Base-by-base conservation (phyloP, 2,329 filamentous ascomycete species). In the Elsinoe necatrix region DNA sequence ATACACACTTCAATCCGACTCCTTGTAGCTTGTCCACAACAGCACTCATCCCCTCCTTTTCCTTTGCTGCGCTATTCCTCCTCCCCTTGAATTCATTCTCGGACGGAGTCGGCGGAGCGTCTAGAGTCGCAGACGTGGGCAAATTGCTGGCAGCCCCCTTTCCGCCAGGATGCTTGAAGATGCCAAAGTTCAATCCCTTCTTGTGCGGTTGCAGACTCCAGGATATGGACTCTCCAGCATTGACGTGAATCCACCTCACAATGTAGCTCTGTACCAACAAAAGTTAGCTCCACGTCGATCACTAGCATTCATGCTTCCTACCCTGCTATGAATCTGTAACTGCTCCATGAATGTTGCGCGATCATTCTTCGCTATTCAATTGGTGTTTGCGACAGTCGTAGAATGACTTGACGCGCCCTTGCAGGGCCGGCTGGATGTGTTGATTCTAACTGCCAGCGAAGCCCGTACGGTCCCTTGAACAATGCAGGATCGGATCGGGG, bases 181-280 rank as follows among this genome's bases (percentile, higher is more conserved):
- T 87, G 68, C 91, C 93, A 70, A 98, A 95, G 74, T 97, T 96
- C 72, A 98, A 86, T 58, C 92, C 96, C 75, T 96, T 97, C 76
- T 95, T 97, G 72, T 97, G 90, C 42, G 93, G 93, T 69, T 97
- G 91, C 37, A 98, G 83, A 67, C 89, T 96, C 93, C 93, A 98
- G 14, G 91, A 95, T 65, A 98, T 90, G 52, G 91, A 95, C 71
- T 95, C 86, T 55, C 87, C 87, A 61, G 89, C 85, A 57, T 90
- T 85, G 64, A 96, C 92, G 69, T 89, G 86, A 64, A 96, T 88
- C 92, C 93, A 98, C 68, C 93, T 89, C 57, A 98, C 89, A 65
- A 98, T 90, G 74, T 98, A 98, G 62, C 90, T 95, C 93, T 97
- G 62, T 18, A 39, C 21, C 48, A 25, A 6, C 35, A 16, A 31